Conservation (phyloP, 2,329 filamentous ascomycete species). For the Colletotrichum sojae region DNA sequence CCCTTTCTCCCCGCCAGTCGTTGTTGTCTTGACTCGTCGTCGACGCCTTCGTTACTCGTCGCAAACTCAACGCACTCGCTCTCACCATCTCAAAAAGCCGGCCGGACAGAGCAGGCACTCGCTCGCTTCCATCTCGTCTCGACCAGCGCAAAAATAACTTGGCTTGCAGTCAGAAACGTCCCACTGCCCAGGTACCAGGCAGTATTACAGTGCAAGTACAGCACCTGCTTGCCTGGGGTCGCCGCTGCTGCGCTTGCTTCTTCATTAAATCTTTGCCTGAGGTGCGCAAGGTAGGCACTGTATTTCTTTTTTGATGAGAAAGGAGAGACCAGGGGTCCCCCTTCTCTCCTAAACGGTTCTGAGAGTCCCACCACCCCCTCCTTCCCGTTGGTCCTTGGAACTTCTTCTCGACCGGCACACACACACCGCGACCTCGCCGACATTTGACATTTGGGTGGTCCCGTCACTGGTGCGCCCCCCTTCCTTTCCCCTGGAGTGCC, state of each 20-base stretch:
- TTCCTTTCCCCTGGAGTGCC: slow-evolving; percentile 15
- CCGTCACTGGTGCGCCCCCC: too few species aligned
- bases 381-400: not conserved
- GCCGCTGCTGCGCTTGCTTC: slow-evolving; percentile 21
- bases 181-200: not conserved
- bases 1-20: not conserved
- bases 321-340: slow-evolving; percentile 36
- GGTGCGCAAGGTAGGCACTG: slow-evolving; percentile 30
- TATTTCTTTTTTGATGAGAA: slow-evolving; percentile 23
- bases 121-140: slow-evolving; percentile 24
- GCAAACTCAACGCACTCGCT: slow-evolving; percentile 18
- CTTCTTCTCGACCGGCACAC: slow-evolving; percentile 1
- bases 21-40: slow-evolving; percentile 21
- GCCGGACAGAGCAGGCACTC: slow-evolving; percentile 14
- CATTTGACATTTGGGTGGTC: slow-evolving; percentile 14
- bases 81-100: slow-evolving; percentile 11
- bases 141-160: not conserved
- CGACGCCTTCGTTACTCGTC: slow-evolving; percentile 10
- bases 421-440: not conserved
- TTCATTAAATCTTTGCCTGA: slow-evolving; percentile 13
- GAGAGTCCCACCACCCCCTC: slow-evolving; percentile 29
- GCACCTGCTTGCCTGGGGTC: not conserved
- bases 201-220: too few species aligned
- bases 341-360: slow-evolving; percentile 36
- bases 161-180: not conserved